Conservation (phyloP, 169 alveolate species). For the Plasmodium chabaudi region DNA sequence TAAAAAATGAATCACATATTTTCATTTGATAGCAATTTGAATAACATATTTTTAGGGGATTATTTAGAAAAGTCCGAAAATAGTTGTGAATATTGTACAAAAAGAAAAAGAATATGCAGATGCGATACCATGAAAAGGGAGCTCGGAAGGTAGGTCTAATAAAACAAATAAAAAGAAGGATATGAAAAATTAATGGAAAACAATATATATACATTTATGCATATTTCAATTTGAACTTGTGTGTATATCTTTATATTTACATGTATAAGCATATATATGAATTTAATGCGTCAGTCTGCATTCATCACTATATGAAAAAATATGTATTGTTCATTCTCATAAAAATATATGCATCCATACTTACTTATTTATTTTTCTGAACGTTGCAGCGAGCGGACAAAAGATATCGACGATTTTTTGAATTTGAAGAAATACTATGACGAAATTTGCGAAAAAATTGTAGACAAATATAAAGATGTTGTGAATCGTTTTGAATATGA, state of each 20-base stretch:
- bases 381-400: constrained; percentile 27
- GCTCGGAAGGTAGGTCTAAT: constrained; percentile 49
- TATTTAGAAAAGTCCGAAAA: constrained; percentile 33
- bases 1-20: constrained; percentile 50
- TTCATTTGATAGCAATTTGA: constrained; percentile 55
- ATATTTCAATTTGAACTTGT: background rate
- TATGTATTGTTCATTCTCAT: too few species aligned
- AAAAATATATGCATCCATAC: too few species aligned
- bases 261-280: background rate
- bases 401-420: constrained; percentile 15
- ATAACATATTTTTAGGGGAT: constrained; percentile 69
- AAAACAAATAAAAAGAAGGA: background rate
- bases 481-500: constrained; percentile 69
- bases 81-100: constrained; percentile 59
- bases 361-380: background rate
- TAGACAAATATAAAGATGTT: constrained; percentile 60
- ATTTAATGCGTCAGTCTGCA: too few species aligned
- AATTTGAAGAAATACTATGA: constrained; percentile 47
- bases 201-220: background rate
- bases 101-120: constrained; percentile 65
- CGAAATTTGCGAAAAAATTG: constrained; percentile 73
- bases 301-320: too few species aligned
- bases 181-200: background rate
- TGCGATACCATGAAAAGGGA: constrained; percentile 72
- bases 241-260: background rate